These are phyloP conservation scores for Aureobasidium sp. DNA, from an alignment of 2,329 filamentous ascomycete genomes.

Conservation along the genomic window DNA sequence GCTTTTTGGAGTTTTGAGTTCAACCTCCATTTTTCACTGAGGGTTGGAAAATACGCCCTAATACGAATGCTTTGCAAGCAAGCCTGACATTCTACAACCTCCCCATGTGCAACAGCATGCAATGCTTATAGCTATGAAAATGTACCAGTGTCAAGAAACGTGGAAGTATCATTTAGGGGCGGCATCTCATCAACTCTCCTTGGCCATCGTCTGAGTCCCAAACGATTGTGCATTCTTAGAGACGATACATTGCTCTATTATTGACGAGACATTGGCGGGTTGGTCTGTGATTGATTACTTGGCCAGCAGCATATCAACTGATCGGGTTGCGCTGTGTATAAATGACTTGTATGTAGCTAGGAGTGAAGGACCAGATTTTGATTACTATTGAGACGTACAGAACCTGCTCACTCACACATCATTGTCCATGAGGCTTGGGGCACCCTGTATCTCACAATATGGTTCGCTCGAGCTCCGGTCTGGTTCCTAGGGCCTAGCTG, in stretches of 20 bases:
- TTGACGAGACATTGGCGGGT: too few relatives aligned
- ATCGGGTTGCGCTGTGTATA: background rate
- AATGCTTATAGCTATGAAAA: too few relatives aligned
- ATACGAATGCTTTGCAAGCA: background rate
- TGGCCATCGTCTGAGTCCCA: too few relatives aligned
- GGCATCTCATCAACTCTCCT: too few relatives aligned
- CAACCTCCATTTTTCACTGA: background rate
- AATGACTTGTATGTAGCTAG: background rate
- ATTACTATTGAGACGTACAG: background rate
- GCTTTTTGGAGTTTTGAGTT: background rate
- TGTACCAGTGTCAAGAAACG: too few relatives aligned
- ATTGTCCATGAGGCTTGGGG: background rate
- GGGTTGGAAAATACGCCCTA: background rate
- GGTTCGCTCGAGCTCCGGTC: too few relatives aligned
- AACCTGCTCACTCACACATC: background rate
- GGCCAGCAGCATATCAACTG: background rate
- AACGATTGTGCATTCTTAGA: too few relatives aligned
- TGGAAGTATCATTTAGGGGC: too few relatives aligned
- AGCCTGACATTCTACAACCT: too few relatives aligned
- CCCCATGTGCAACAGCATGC: too few relatives aligned
- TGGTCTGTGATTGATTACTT: background rate
- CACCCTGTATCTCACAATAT: background rate
- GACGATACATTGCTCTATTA: too few relatives aligned
- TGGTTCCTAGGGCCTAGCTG: background rate
- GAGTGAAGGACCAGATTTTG: background rate